A percentile compares a stretch with the other conserved stretches of the same genome.
Conservation (phyloP, 495 filamentous ascomycete genomes). For the Viridothelium virens region DNA sequence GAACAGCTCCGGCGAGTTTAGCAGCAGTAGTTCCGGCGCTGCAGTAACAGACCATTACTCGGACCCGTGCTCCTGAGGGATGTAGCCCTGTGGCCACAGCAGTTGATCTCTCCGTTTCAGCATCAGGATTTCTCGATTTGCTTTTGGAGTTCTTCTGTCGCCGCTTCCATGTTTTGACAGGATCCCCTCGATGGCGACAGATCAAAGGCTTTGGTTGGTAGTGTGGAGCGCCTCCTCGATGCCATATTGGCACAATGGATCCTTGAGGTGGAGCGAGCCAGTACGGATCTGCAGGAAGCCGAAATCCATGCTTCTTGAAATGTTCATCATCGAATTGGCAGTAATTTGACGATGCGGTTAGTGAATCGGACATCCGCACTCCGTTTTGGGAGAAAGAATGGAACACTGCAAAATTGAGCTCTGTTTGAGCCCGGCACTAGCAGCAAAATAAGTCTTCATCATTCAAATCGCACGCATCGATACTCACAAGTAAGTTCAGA, state of each 20-base stretch:
- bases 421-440: conserved; percentile 23
- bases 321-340: conserved; percentile 27
- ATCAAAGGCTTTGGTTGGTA: conserved; percentile 34
- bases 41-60: conserved; percentile 23
- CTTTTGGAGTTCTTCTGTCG: conserved; percentile 15
- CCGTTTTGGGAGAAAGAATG: conserved; percentile 24
- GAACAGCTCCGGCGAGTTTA: conserved; percentile 26
- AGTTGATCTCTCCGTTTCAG: background rate
- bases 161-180: conserved; percentile 27
- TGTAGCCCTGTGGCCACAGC: background rate
- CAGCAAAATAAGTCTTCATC: background rate
- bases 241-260: conserved; percentile 32
- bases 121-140: background rate
- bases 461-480: background rate
- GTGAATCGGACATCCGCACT: conserved; percentile 24
- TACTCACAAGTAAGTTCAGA: conserved; percentile 13
- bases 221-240: conserved; percentile 28
- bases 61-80: conserved; percentile 1
- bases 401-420: conserved; percentile 29
- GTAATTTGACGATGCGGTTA: conserved; percentile 30
- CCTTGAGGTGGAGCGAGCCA: conserved; percentile 32
- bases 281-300: conserved; percentile 30
- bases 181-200: conserved; percentile 25
- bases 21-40: conserved; percentile 27
- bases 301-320: conserved; percentile 22